phyloP scores from a whole-genome alignment of 306 rosid species.

The Trichosanthes truncata region DNA sequence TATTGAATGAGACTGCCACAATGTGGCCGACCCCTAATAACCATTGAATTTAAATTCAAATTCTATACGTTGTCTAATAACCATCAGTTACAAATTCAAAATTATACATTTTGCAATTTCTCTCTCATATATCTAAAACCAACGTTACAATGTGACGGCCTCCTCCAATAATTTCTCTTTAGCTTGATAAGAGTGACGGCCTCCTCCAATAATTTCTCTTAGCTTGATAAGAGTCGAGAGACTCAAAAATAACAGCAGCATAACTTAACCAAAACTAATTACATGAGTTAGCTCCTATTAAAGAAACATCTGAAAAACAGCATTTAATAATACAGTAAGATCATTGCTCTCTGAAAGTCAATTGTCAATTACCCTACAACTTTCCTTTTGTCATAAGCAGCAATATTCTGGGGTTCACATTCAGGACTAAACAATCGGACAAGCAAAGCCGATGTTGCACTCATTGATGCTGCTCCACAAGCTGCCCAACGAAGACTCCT shows the following conservation, averaged over 20 bases:
- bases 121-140: not conserved
- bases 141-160: not conserved
- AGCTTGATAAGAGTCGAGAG: not conserved
- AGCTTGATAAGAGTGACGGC: too few species aligned
- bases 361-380: conserved; percentile 13
- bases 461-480: conserved; percentile 62
- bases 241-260: not conserved
- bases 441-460: conserved; percentile 77
- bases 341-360: not conserved
- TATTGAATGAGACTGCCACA: too few species aligned
- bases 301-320: not conserved
- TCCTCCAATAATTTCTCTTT: not conserved
- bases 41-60: too few species aligned
- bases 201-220: too few species aligned
- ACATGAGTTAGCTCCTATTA: not conserved
- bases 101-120: not conserved
- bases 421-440: conserved; percentile 84
- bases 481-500: conserved; percentile 89
- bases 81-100: not conserved
- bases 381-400: conserved; percentile 73
- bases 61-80: too few species aligned
- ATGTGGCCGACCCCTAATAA: too few species aligned
- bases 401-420: conserved; percentile 94
- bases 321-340: not conserved
- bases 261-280: not conserved